phyloP scores from a whole-genome alignment of 768 basidiomycete genomes.

The Cantharellus anzutake region DNA sequence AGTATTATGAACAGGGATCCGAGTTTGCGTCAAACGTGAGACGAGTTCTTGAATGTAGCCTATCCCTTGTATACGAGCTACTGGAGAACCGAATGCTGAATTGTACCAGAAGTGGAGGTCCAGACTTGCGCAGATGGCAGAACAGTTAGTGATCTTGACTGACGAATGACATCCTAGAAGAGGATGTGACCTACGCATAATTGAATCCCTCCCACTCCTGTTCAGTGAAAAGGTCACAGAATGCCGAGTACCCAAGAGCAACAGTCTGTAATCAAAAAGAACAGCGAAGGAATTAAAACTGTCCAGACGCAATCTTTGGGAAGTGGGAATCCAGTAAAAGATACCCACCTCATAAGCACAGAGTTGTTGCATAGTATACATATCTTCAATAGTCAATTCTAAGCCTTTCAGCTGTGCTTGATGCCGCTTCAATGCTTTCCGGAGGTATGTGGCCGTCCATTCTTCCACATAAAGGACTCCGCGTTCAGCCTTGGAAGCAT shows the following conservation, averaged over 20 bases:
- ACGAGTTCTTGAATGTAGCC: slow-evolving; percentile 73
- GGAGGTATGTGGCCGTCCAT: slow-evolving; percentile 60
- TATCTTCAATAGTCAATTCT: slow-evolving; percentile 42
- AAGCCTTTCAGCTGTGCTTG: slow-evolving; percentile 40
- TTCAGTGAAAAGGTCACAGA: slow-evolving; percentile 77
- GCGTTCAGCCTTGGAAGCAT: slow-evolving; percentile 32
- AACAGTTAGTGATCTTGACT: background rate
- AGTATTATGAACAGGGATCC: slow-evolving; percentile 15
- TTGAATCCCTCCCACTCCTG: slow-evolving; percentile 90
- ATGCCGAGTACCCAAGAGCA: slow-evolving; percentile 76
- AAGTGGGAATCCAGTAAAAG: background rate
- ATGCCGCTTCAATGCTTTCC: slow-evolving; percentile 41
- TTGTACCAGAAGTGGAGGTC: slow-evolving; percentile 57
- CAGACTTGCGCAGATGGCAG: slow-evolving; percentile 22
- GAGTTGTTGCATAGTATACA: slow-evolving; percentile 60
- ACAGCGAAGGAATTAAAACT: background rate
- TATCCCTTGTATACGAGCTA: slow-evolving; percentile 55
- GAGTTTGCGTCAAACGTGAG: slow-evolving; percentile 42
- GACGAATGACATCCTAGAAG: background rate
- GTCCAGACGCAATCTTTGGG: background rate
- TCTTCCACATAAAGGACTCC: slow-evolving; percentile 33
- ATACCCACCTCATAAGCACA: slow-evolving; percentile 62
- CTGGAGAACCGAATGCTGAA: slow-evolving; percentile 65
- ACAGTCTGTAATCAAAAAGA: slow-evolving; percentile 41
- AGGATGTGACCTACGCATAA: slow-evolving; percentile 39